Conservation (phyloP, 2,329 filamentous ascomycete species). For the Paramyrothecium sp. region DNA sequence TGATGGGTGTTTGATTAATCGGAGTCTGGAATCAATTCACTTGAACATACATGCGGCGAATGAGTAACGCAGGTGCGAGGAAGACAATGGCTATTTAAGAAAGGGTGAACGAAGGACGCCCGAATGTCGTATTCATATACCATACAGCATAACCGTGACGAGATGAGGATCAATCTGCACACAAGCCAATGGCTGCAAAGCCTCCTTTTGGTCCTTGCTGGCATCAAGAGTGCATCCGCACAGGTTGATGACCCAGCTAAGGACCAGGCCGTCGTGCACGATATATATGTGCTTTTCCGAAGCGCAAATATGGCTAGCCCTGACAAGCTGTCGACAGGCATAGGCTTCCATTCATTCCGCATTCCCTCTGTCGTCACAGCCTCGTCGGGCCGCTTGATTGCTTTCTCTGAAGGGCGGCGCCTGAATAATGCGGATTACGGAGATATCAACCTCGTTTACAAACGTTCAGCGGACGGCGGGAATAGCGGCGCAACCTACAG, state of each 20-base stretch:
- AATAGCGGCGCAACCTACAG: slow-evolving; percentile 13
- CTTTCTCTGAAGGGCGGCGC: slow-evolving; percentile 22
- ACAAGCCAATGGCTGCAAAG: too few relatives aligned
- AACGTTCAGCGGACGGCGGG: slow-evolving; percentile 19
- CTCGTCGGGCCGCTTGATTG: slow-evolving; percentile 20
- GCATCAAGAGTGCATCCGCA: background rate
- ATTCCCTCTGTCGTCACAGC: slow-evolving; percentile 22
- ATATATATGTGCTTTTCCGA: slow-evolving; percentile 19
- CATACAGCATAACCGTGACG: too few relatives aligned
- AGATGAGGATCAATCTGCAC: too few relatives aligned
- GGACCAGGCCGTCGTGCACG: slow-evolving; percentile 10
- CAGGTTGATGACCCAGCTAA: background rate
- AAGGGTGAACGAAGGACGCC: too few relatives aligned
- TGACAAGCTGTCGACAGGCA: slow-evolving; percentile 20
- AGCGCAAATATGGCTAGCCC: slow-evolving; percentile 22
- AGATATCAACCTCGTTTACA: slow-evolving; percentile 27
- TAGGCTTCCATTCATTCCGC: slow-evolving; percentile 25
- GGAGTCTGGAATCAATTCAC: too few relatives aligned
- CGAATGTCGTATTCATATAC: too few relatives aligned
- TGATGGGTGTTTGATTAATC: too few relatives aligned
- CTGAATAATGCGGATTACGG: slow-evolving; percentile 22
- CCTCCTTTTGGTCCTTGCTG: too few relatives aligned
- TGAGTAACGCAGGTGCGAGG: too few relatives aligned
- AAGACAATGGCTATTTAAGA: too few relatives aligned
- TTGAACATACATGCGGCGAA: too few relatives aligned